Conservation (phyloP, 345 rosid species). For the Arabis alpina region DNA sequence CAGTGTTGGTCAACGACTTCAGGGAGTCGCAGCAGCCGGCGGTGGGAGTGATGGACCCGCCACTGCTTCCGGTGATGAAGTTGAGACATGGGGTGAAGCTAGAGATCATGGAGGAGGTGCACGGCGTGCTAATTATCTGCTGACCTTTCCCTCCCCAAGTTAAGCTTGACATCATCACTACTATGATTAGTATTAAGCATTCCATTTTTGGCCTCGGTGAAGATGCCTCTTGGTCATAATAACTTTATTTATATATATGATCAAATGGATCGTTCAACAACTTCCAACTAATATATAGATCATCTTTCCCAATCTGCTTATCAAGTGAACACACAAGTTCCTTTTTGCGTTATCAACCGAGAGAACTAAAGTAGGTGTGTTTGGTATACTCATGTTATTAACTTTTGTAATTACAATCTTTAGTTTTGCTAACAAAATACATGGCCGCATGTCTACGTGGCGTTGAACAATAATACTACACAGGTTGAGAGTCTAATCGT, state of each 20-base stretch:
- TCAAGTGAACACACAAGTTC: constrained; percentile 1
- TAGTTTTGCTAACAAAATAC: background rate
- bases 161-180: constrained; percentile 41
- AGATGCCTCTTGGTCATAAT: constrained; percentile 15
- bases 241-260: constrained; percentile 2
- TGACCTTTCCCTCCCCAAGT: constrained; percentile 53
- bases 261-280: constrained; percentile 42
- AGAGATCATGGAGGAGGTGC: constrained; percentile 75
- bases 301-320: background rate
- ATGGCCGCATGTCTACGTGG: background rate
- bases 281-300: constrained; percentile 33
- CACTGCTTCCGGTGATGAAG: constrained; percentile 76
- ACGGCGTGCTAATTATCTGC: constrained; percentile 71
- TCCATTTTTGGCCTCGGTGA: constrained; percentile 12
- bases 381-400: constrained; percentile 29
- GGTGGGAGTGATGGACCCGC: constrained; percentile 60
- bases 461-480: constrained; percentile 4
- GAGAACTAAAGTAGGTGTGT: constrained; percentile 31
- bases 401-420: constrained; percentile 6
- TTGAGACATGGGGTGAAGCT: constrained; percentile 84
- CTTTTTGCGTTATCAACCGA: constrained; percentile 10
- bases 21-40: constrained; percentile 66
- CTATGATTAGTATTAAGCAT: constrained; percentile 20
- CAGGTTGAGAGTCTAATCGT: background rate
- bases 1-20: constrained; percentile 51